Evolutionary conservation across 306 rosid species (phyloP).

Genomic region (Arachis stenosperma): DNA sequence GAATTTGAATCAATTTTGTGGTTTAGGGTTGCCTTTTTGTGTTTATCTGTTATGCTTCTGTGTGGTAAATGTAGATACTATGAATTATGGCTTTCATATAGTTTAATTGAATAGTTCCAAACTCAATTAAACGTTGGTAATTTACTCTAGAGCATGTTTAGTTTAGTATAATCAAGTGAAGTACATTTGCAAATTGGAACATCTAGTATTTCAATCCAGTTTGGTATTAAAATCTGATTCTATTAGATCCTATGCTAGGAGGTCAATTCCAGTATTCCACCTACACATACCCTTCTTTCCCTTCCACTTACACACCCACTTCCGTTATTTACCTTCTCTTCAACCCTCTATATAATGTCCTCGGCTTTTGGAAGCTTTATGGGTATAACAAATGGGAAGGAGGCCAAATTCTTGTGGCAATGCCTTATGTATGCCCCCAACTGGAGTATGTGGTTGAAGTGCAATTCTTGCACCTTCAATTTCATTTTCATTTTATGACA

Average conservation of each 20-base stretch:
- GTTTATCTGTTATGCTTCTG: constrained; percentile 13
- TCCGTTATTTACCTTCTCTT: not conserved
- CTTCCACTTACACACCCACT: not conserved
- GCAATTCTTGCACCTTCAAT: too few relatives aligned
- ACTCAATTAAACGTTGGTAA: not conserved
- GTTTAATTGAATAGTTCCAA: not conserved
- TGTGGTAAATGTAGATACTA: constrained; percentile 10
- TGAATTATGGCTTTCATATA: not conserved
- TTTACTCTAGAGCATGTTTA: not conserved
- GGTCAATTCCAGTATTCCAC: not conserved
- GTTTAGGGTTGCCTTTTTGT: not conserved
- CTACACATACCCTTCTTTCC: not conserved
- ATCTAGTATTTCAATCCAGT: not conserved
- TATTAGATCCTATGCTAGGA: not conserved
- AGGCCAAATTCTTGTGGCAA: too few relatives aligned
- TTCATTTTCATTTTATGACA: too few relatives aligned
- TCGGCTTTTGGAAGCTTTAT: too few relatives aligned
- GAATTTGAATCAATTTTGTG: not conserved
- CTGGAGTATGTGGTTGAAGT: too few relatives aligned
- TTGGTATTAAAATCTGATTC: not conserved
- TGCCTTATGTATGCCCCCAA: too few relatives aligned
- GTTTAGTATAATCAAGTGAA: not conserved
- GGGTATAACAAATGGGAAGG: too few relatives aligned
- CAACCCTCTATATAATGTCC: too few relatives aligned
- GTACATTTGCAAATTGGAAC: not conserved